phyloP scores from a whole-genome alignment of 805 yeast genomes.

The Metahyphopichia silvanorum region DNA sequence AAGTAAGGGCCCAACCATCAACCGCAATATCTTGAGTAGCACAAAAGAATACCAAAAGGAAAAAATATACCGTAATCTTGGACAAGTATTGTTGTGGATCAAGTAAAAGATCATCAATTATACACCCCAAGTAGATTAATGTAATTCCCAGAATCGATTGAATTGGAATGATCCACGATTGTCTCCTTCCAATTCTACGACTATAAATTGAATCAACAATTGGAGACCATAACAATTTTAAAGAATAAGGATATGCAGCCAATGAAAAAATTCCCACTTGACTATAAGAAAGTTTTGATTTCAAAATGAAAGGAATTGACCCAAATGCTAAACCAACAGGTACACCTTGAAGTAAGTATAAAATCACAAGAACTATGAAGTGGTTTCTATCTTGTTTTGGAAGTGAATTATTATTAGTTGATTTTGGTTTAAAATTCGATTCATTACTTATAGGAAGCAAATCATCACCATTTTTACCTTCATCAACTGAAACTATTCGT shows the following conservation, averaged over 20 bases:
- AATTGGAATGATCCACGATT: slow-evolving; percentile 93
- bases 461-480: slow-evolving; percentile 30
- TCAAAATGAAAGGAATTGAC: slow-evolving; percentile 83
- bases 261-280: slow-evolving; percentile 88
- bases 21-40: slow-evolving; percentile 99
- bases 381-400: slow-evolving; percentile 59
- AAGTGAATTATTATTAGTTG: slow-evolving; percentile 3
- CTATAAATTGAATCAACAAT: slow-evolving; percentile 85
- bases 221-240: slow-evolving; percentile 94
- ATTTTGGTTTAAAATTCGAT: slow-evolving; percentile 7
- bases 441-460: slow-evolving; percentile 27
- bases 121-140: slow-evolving; percentile 60
- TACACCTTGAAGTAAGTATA: slow-evolving; percentile 90
- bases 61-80: slow-evolving; percentile 66
- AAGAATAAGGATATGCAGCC: slow-evolving; percentile 92
- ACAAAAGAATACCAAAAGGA: slow-evolving; percentile 77
- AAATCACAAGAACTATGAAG: slow-evolving; percentile 64
- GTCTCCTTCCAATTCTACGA: slow-evolving; percentile 69
- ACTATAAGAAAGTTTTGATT: slow-evolving; percentile 77
- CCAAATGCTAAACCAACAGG: slow-evolving; percentile 97
- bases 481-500: slow-evolving; percentile 14
- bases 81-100: slow-evolving; percentile 49
- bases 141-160: slow-evolving; percentile 77
- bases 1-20: slow-evolving; percentile 97
- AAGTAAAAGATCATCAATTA: slow-evolving; percentile 48